Base-by-base conservation (phyloP, 192 early-diverging fungal genomes). In the Diversispora epigaea region DNA sequence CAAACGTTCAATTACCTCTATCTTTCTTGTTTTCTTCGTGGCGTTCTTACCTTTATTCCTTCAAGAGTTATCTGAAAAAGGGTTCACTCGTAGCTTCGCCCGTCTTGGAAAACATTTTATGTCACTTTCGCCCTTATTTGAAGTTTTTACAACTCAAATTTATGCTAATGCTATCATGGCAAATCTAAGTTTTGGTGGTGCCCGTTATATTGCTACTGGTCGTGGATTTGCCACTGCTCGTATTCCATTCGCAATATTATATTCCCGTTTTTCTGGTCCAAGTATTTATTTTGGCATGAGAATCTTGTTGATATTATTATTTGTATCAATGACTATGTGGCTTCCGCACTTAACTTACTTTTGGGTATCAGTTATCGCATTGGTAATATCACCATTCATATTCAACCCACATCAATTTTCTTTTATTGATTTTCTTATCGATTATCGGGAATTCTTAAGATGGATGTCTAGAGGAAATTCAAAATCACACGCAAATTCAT, bases 391-490 rank as follows among this genome's bases (percentile, higher is more conserved):
- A 60, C 93, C 94, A 3, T 95, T 94, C 77, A 64, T 95, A 49
- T 95, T 93, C 80, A 95, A 95, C 70, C 93, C 92, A n/a, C 92
- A 93, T 74, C 94, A 95, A 80, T 94, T 95, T 65, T 84, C 88
- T n/a, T 83, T 93, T 66, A 83, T 84, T 0, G 90, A 92, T 76
- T 94, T 94, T 77, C 83, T 93, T 76, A 70, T 90, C 7, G 94
- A 95, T 77, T 95, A 93, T 78, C 87, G 85, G 52, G 91, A 92
- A 77, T 93, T 89, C 82, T 80, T 95, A 72, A 86, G 87, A 66
- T 95, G 93, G 92, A 81, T 95, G 57, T 91, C 89, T n/a, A 85
- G 90, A 6, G 91, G 92, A 55, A 94, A 94, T 76, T 90, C 90
- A 64, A 83, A 86, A 54, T 79, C 91, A 0, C 89, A 92, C 79